phyloP scores from a whole-genome alignment of 163 green algal genomes.

The Scenedesmus sp. region DNA sequence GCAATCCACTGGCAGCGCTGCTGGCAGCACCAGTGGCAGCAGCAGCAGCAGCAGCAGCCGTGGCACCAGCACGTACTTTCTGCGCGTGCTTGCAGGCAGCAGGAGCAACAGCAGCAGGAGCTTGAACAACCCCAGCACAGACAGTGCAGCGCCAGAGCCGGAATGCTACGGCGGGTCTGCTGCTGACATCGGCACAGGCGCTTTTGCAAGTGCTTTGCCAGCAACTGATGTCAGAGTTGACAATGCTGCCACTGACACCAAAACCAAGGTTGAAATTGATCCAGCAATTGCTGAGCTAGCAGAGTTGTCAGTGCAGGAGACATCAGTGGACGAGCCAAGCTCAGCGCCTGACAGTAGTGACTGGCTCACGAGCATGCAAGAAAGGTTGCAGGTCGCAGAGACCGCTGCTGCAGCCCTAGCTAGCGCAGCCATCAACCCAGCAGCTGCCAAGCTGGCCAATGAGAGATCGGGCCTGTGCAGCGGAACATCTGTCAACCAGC shows the following conservation, averaged over 20 bases:
- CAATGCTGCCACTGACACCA: neutral
- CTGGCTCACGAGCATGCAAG: neutral
- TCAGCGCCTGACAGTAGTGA: neutral
- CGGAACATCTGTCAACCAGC: neutral
- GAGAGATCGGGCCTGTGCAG: neutral
- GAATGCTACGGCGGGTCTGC: neutral
- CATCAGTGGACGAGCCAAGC: neutral
- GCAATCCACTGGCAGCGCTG: neutral
- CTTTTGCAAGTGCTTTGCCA: neutral
- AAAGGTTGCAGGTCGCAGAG: neutral
- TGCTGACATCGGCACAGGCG: too few relatives aligned
- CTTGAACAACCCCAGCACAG: neutral
- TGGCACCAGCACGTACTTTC: neutral
- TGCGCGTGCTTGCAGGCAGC: constrained; percentile 1
- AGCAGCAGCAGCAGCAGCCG: neutral
- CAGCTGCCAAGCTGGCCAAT: neutral
- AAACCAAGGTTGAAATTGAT: neutral
- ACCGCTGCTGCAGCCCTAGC: neutral
- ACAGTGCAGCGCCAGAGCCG: neutral
- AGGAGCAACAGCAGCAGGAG: constrained; percentile 8
- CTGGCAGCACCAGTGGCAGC: neutral
- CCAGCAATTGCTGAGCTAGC: neutral
- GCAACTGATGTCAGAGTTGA: neutral
- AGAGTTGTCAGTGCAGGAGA: neutral
- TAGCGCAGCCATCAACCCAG: neutral